Base-by-base conservation (phyloP, 116 monocot genomes). In the Zostera marina region DNA sequence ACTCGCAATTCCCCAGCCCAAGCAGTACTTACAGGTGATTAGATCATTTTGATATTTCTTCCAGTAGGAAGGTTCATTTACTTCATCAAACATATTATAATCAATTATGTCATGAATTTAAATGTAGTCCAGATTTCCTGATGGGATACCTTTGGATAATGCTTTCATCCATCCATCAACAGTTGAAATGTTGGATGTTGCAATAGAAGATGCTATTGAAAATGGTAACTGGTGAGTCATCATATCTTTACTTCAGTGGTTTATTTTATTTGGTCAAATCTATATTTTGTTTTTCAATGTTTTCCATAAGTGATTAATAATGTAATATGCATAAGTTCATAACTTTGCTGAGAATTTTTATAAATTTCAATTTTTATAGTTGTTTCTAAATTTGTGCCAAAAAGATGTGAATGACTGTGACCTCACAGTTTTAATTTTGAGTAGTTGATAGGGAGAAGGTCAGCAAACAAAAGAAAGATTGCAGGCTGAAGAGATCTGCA, bases 151-250 rank as follows among this genome's bases (percentile, higher is more conserved):
- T 54, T 67, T 90, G 41, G 83, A 86, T 57, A 78, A 68, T 61
- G 72, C 90, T 69, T 98, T 90, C 71, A 70, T 98, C 60, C 90
- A 86, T 64, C 81, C 81, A 62, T 98, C 98, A 58, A 68, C 85
- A 62, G 77, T 98, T 63, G 86, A 90, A 46, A 98, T 98, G 90
- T 74, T 90, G 60, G 86, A 98, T 77, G 70, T 81, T 86, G 82
- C 90, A 62, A 70, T 83, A 45, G 78, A 78, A 42, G 98, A 98
- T 80, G 83, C 90, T 57, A 61, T 98, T 58, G 98, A 90, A 45
- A 73, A 82, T 59, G 82, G 71, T 51, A 82, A 82, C 70, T 98
- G 98, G 98, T 98, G 77, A 56, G 41, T 11, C 54, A 23, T 54
- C 22, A 3, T 23, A 32, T 39, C n/a, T 56, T 32, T n/a, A 3